phyloP scores from a whole-genome alignment of 805 yeast species.

The Sugiyamaella floridensis region DNA sequence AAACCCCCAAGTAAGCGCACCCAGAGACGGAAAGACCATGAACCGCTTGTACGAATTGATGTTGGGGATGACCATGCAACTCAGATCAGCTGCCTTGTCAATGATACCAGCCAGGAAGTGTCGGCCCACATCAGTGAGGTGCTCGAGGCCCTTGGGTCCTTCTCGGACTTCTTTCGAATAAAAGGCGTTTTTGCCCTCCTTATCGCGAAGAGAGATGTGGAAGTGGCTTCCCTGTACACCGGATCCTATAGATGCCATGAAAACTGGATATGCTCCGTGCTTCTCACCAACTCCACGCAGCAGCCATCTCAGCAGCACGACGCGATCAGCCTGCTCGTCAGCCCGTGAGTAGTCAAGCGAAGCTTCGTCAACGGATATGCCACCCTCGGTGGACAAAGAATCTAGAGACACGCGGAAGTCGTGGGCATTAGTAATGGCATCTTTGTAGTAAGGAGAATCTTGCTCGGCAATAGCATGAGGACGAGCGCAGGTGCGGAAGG shows the following conservation, averaged over 20 bases:
- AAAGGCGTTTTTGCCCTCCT: neutral
- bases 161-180: neutral
- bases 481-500: neutral
- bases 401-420: neutral
- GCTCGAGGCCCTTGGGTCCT: neutral
- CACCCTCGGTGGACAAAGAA: neutral
- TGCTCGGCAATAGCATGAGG: neutral
- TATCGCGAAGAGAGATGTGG: neutral
- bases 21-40: neutral
- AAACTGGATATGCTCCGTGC: neutral
- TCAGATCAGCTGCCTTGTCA: neutral
- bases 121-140: neutral
- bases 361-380: neutral
- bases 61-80: neutral
- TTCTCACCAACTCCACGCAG: neutral
- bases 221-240: neutral
- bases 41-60: neutral
- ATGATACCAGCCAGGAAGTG: neutral
- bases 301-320: neutral
- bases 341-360: neutral
- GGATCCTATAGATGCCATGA: neutral
- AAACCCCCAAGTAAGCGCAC: neutral
- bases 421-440: neutral
- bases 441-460: neutral
- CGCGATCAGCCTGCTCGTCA: neutral